Evolutionary conservation across 768 basidiomycete species (phyloP).

Genomic region (Tricholoma saponaceum): DNA sequence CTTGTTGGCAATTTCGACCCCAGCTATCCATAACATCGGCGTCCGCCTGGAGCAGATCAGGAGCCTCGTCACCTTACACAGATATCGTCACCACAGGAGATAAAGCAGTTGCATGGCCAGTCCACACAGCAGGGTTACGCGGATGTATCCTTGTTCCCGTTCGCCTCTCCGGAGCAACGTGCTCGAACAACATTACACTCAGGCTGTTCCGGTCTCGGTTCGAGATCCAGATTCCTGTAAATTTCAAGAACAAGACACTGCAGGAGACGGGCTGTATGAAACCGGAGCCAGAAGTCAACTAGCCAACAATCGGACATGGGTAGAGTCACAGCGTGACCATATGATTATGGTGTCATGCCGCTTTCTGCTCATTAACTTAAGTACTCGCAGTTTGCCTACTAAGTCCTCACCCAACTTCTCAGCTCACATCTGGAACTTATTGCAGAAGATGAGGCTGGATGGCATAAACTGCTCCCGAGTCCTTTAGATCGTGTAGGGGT

Average conservation of each 20-base stretch:
- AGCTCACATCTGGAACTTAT: too few relatives aligned
- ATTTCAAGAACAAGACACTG: conserved; percentile 44
- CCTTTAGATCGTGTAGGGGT: too few relatives aligned
- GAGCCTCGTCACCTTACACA: conserved; percentile 63
- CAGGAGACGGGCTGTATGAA: too few relatives aligned
- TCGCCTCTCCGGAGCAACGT: conserved; percentile 61
- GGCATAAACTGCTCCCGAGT: too few relatives aligned
- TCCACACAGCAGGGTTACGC: conserved; percentile 56
- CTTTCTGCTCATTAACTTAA: too few relatives aligned
- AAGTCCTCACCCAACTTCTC: too few relatives aligned
- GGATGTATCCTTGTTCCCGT: conserved; percentile 47
- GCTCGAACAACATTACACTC: conserved; percentile 58
- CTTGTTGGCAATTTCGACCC: background rate
- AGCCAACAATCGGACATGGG: too few relatives aligned
- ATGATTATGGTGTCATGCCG: too few relatives aligned
- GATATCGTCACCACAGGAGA: conserved; percentile 41
- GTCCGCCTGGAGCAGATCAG: conserved; percentile 46
- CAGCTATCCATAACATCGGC: conserved; percentile 13
- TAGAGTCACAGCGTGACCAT: too few relatives aligned
- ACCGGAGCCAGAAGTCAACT: too few relatives aligned
- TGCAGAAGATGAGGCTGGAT: too few relatives aligned
- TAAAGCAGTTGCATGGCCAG: conserved; percentile 55
- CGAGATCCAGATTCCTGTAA: conserved; percentile 53
- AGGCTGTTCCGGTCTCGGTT: conserved; percentile 56
- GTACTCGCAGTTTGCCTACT: too few relatives aligned